Evolutionary conservation across 2,329 filamentous ascomycete species (phyloP), one percentile per base, ranked within the genome.

Genomic region (Claviceps pazoutovae): DNA sequence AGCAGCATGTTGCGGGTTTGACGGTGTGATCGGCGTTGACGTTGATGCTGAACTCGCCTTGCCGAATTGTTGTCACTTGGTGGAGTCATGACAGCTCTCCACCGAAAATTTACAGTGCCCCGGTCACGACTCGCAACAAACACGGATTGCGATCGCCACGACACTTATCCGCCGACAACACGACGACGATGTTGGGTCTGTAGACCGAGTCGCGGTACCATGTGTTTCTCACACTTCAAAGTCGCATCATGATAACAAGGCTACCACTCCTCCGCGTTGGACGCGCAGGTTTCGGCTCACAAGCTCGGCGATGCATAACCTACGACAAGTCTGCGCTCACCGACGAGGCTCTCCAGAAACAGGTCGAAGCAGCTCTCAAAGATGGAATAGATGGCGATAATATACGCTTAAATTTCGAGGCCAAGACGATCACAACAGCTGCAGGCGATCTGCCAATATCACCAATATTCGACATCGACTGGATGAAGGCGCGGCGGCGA

Each of bases 391-490:
- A 66, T 16, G 61, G 60, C 50, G 57, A 60, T 14, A 55, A 55
- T 1, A 57, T 70, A 34, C 60, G 60, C 46, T 57, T 79, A 45
- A 59, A 78, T 42, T 19, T 60, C 0, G 57, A 65, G 2, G 60
- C 58, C 1, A 75, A 75, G 56, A 73, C 68, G 1, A 62, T 80
- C 49, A 56, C 56, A 13, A 79, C 76, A 0, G 63, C 67, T 0
- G 64, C 63, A 0, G 75, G 76, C 7, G 55, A 65, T 1, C 62
- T 81, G 1, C 78, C 77, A 0, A 62, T 77, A 8, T 80, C 78
- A 2, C 78, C 78, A 1, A 50, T 81, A 13, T 73, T 79, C 62
- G 69, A 80, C 66, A 68, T 73, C 4, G 57, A 58, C 2, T 80
- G 73, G 65, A 70, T 73, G 56, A 64, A 71, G 38, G 68, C 69